Evolutionary conservation across 306 rosid genomes (phyloP).

Genomic region (Trifolium dubium): DNA sequence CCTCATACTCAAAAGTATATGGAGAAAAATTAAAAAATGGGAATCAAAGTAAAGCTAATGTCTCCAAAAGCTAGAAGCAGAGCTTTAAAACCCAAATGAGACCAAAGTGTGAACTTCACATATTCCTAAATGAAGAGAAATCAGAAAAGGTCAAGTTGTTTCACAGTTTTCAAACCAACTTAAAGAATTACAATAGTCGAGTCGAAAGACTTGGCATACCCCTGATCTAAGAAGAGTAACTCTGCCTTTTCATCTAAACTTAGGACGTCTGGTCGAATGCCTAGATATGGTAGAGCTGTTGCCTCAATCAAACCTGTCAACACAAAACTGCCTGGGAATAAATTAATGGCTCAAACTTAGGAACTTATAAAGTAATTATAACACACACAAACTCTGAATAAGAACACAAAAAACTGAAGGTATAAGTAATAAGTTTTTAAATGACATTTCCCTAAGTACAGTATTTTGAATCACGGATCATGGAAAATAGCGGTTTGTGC

Average conservation of each 20-base stretch:
- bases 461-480: neutral
- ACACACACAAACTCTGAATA: neutral
- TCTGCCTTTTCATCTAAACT: conserved; percentile 90
- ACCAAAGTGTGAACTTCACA: conserved; percentile 31
- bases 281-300: conserved; percentile 81
- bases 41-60: neutral
- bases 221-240: conserved; percentile 79
- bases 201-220: conserved; percentile 53
- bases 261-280: conserved; percentile 66
- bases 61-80: neutral
- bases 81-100: neutral
- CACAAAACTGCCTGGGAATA: conserved; percentile 98
- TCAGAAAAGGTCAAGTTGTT: conserved; percentile 24
- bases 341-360: conserved; percentile 47
- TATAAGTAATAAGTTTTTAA: neutral
- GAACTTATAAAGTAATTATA: conserved; percentile 20
- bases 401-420: neutral
- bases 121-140: conserved; percentile 15
- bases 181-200: conserved; percentile 20
- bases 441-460: neutral
- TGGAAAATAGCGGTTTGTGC: neutral
- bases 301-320: conserved; percentile 93
- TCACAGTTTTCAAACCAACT: conserved; percentile 32
- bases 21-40: neutral
- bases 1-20: neutral